phyloP scores from a whole-genome alignment of 1,284 basidiomycete genomes.

The Leccinum griseonigrum region DNA sequence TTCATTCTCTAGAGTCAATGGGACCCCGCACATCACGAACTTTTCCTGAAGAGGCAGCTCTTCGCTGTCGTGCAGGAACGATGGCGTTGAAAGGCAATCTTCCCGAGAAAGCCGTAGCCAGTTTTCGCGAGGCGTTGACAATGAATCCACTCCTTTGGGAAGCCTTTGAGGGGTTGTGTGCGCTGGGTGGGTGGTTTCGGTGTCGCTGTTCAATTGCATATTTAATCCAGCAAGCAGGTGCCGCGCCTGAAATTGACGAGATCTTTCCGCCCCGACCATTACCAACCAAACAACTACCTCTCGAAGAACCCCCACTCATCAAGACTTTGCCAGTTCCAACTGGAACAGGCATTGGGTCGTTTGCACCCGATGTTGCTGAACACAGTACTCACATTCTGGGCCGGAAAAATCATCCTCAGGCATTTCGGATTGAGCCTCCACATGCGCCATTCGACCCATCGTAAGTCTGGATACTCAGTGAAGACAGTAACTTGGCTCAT shows the following conservation, averaged over 20 bases:
- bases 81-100: constrained; percentile 76
- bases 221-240: constrained; percentile 43
- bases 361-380: constrained; percentile 68
- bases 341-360: constrained; percentile 67
- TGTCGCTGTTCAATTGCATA: constrained; percentile 4
- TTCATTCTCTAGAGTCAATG: constrained; percentile 44
- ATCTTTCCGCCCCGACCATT: constrained; percentile 64
- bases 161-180: constrained; percentile 87
- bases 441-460: constrained; percentile 57
- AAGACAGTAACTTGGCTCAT: constrained; percentile 6
- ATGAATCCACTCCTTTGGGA: constrained; percentile 90
- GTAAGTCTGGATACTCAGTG: constrained; percentile 39
- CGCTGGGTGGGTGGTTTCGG: constrained; percentile 57
- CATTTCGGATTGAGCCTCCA: constrained; percentile 54
- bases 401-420: constrained; percentile 50
- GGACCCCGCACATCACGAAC: constrained; percentile 46
- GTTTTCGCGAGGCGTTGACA: constrained; percentile 71
- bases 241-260: constrained; percentile 64
- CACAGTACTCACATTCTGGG: constrained; percentile 51
- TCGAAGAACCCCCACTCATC: constrained; percentile 47
- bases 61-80: constrained; percentile 68
- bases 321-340: constrained; percentile 41
- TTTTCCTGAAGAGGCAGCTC: constrained; percentile 63
- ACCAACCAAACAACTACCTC: constrained; percentile 52
- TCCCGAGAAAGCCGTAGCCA: constrained; percentile 64